These are phyloP conservation scores for Letharia columbiana DNA, from an alignment of 495 filamentous ascomycete species.

Conservation along the genomic window DNA sequence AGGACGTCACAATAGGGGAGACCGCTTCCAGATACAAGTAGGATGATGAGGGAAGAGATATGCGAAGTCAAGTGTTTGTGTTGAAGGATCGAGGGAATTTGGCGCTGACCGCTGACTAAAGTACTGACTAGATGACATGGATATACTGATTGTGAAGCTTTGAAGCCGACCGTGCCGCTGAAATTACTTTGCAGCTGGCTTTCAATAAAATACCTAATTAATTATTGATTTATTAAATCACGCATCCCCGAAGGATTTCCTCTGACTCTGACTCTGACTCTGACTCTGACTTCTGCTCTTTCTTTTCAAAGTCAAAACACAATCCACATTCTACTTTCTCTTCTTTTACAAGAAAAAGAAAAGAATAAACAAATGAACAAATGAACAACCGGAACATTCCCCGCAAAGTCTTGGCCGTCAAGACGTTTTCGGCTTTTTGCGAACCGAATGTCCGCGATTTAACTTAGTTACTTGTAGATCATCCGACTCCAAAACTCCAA, in stretches of 20 bases:
- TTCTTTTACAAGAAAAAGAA: background rate
- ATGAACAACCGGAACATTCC: background rate
- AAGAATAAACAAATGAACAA: too few relatives aligned
- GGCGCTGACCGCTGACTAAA: too few relatives aligned
- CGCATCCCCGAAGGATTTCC: background rate
- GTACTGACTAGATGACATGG: too few relatives aligned
- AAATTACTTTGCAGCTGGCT: background rate
- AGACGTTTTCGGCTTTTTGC: constrained; percentile 14
- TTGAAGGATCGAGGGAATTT: too few relatives aligned
- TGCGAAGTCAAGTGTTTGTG: too few relatives aligned
- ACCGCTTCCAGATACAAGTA: too few relatives aligned
- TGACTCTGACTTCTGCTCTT: background rate
- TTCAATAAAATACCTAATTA: too few relatives aligned
- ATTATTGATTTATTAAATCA: background rate
- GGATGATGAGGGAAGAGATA: too few relatives aligned
- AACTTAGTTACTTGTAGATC: background rate
- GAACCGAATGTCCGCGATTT: constrained; percentile 7
- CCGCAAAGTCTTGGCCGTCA: constrained; percentile 4
- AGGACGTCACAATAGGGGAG: too few relatives aligned
- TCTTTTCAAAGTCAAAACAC: background rate
- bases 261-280: background rate
- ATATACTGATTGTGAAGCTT: background rate
- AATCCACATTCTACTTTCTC: too few relatives aligned
- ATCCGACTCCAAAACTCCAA: background rate
- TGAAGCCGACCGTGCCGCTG: constrained; percentile 1